Conservation (phyloP, 73 alveolate genomes). For the Paramecium sexaurelia region DNA sequence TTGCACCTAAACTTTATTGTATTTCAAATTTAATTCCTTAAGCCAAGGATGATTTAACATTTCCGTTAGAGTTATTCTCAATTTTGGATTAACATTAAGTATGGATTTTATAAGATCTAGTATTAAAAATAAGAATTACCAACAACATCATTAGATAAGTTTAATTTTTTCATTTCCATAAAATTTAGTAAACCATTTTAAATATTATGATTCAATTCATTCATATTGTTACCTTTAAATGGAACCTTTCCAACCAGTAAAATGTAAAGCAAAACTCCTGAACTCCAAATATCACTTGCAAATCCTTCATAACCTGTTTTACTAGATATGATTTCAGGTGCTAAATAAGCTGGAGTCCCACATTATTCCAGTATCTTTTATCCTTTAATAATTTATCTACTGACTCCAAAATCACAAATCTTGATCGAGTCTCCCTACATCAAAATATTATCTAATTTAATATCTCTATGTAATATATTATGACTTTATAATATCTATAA, state of each 20-base stretch:
- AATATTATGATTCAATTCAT: constrained; percentile 80
- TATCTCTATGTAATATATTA: constrained; percentile 94
- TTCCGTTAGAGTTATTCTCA: constrained; percentile 66
- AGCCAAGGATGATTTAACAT: constrained; percentile 72
- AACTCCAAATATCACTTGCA: constrained; percentile 97
- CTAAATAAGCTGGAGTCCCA: constrained; percentile 99
- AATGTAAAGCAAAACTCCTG: constrained; percentile 96
- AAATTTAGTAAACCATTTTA: constrained; percentile 59
- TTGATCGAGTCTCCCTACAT: constrained; percentile 91
- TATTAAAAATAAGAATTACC: neutral
- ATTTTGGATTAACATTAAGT: constrained; percentile 63
- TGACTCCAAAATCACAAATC: constrained; percentile 97
- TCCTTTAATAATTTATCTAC: constrained; percentile 82
- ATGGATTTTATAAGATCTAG: constrained; percentile 63
- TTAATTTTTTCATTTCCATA: constrained; percentile 60
- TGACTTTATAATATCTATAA: constrained; percentile 83
- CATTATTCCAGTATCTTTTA: constrained; percentile 94
- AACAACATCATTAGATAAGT: constrained; percentile 63
- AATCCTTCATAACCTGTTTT: constrained; percentile 96
- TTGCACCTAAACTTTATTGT: neutral
- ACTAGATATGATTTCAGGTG: constrained; percentile 95
- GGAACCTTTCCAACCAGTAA: constrained; percentile 96
- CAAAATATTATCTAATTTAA: constrained; percentile 94
- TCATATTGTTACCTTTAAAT: constrained; percentile 92
- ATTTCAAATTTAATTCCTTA: constrained; percentile 1